Conservation (phyloP, 1,139 yeast genomes). For the Kurtzmaniella quercitrusa region DNA sequence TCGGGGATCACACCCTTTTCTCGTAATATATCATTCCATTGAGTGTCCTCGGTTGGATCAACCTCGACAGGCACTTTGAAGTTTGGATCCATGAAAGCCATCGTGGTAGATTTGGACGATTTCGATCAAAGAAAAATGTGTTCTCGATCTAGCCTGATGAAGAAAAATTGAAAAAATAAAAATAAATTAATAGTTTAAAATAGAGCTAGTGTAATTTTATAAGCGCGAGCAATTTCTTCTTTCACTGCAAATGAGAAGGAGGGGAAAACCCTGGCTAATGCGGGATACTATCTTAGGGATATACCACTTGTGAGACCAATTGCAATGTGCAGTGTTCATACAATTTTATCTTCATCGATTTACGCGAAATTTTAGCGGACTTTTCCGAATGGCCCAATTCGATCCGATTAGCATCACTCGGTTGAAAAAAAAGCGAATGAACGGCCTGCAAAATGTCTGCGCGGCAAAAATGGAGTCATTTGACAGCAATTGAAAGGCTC, state of each 20-base stretch:
- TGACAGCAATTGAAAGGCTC: neutral
- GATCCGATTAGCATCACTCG: neutral
- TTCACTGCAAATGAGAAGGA: no score
- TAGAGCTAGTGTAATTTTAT: no score
- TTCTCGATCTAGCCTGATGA: neutral
- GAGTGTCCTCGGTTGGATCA: constrained; percentile 94
- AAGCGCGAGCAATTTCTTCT: no score
- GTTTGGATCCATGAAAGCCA: constrained; percentile 20
- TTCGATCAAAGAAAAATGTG: neutral
- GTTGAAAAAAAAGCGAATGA: neutral
- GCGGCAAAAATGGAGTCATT: neutral
- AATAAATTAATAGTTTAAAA: neutral
- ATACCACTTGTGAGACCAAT: no score
- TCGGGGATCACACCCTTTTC: constrained; percentile 90
- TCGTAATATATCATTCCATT: constrained; percentile 95
- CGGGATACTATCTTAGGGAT: no score
- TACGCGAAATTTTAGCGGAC: neutral
- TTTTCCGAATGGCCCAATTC: neutral
- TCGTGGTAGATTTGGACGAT: neutral
- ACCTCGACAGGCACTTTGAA: constrained; percentile 74
- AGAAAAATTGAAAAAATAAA: no score
- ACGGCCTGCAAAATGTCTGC: neutral
- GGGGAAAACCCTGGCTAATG: no score
- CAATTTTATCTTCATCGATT: neutral
- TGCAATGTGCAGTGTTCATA: neutral